Evolutionary conservation across 495 filamentous ascomycete genomes (phyloP), one percentile per base, ranked within the genome.

Genomic region (Penicillium flavigenum): DNA sequence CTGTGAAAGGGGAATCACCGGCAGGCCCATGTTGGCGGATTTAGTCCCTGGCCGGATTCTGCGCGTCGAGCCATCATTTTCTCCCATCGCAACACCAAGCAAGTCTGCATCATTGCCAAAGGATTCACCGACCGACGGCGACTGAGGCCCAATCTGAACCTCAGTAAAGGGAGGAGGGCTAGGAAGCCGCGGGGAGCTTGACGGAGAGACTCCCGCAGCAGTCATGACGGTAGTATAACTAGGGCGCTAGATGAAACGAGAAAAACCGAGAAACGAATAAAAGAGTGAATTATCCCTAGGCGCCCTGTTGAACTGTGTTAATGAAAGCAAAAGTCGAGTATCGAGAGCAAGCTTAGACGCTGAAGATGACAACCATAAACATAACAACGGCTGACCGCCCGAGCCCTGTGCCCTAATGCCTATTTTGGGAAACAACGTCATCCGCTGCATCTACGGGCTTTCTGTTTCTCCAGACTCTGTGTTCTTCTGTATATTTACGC

Each of bases 41-140:
- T 87, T 92, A 36, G 92, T 96, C 46, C 94, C 94, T 4, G 94
- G 93, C 22, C 94, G 86, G 71, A 98, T 96, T 63, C 94, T 84
- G 60, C 94, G 81, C 51, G 82, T 86, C 24, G 90, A 80, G 76
- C 86, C 77, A 80, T 85, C 72, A 72, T 89, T 76, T 61, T 79
- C 59, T 59, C 76, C 79, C 75, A 78, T 58, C 56, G 77, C 59
- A 58, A 83, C 64, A 62, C 73, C 72, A 43, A 78, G 60, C 34
- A 67, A 57, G 5, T 73, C 72, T 27, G 63, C 63, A 61, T 75
- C 75, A 34, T 62, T 64, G 22, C 70, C 76, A 54, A 70, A 78
- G 11, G 78, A 77, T 34, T 81, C 79, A 41, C 83, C 81, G 56
- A 87, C 70, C 43, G 81, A 82, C 12, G 92, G 91, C 36, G 91